Conservation (phyloP, 257 asterid genomes). For the Solanum arcanum region DNA sequence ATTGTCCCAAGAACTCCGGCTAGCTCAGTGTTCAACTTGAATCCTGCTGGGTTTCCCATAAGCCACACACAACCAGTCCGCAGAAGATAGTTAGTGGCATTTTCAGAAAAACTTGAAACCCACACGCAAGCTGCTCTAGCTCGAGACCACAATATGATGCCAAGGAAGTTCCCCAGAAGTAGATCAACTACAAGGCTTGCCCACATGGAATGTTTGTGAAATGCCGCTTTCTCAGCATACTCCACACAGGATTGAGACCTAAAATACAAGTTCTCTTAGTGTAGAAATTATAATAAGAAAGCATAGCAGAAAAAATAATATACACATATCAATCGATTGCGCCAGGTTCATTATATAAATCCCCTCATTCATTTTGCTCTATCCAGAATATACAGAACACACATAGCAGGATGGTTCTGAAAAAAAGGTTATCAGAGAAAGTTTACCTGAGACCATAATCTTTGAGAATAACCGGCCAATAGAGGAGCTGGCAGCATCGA, state of each 20-base stretch:
- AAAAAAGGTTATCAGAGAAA: not conserved
- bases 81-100: constrained; percentile 63
- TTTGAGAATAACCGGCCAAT: constrained; percentile 83
- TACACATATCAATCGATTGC: not conserved
- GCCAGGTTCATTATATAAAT: not conserved
- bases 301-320: not conserved
- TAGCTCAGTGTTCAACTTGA: constrained; percentile 91
- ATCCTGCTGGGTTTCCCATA: constrained; percentile 98
- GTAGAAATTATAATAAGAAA: not conserved
- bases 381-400: not conserved
- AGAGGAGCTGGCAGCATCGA: constrained; percentile 65
- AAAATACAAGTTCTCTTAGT: not conserved
- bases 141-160: constrained; percentile 47
- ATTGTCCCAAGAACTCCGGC: constrained; percentile 94
- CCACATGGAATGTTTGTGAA: constrained; percentile 67
- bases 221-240: constrained; percentile 63
- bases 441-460: constrained; percentile 57
- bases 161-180: constrained; percentile 69
- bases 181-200: constrained; percentile 60
- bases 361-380: not conserved
- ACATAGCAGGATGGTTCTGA: not conserved
- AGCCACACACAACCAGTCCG: constrained; percentile 97
- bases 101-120: constrained; percentile 46
- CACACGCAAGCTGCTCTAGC: constrained; percentile 40
- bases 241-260: constrained; percentile 80